Base-by-base conservation (phyloP, 345 rosid species). In the Sonneratia alba region DNA sequence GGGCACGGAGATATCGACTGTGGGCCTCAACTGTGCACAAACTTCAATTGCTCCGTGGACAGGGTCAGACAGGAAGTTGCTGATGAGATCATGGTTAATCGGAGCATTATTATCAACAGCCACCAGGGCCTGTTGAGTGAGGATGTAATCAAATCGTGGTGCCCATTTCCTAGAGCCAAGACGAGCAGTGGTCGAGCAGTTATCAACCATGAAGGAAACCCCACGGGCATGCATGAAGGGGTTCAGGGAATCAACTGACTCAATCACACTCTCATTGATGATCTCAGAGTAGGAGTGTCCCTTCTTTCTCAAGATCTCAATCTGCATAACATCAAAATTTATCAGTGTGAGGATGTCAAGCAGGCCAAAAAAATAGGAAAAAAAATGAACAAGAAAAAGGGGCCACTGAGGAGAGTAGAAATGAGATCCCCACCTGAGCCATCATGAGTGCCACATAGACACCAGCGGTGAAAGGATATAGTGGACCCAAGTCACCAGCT, bases 191-290 rank as follows among this genome's bases (percentile, higher is more conserved):
- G 98, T 93, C 0, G 98, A 93, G 80, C 97, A 89, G 77, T 93
- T 93, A 75, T 93, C 98, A 21, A 89, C 98, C 98, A 91, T 91
- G 79, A 94, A 94, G 1, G 96, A 91, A 70, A 94, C 91, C 73
- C 98, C 97, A 6, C 97, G 91, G 4, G 98, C 98, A 67, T 90
- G 95, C 98, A 94, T 94, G 66, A 94, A 94, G 1, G 98, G 98
- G 74, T 94, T 94, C 47, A 91, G 73, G 15, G 98, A 94, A 77
- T 94, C 98, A 22, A 94, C 98, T 0, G 96, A 83, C 77, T 94
- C 98, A 3, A 91, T 94, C 81, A 94, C 84, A 74, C 96, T 89
- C 74, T 94, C 97, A 37, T 91, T 94, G 69, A 94, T 91, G 81
- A 94, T 94, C 80, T 94, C 98, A 0, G 98, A 91, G 83, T 87